These are phyloP conservation scores for Blastocystis sp. DNA, from an alignment of 352 stramenopile species.

Conservation along the genomic window DNA sequence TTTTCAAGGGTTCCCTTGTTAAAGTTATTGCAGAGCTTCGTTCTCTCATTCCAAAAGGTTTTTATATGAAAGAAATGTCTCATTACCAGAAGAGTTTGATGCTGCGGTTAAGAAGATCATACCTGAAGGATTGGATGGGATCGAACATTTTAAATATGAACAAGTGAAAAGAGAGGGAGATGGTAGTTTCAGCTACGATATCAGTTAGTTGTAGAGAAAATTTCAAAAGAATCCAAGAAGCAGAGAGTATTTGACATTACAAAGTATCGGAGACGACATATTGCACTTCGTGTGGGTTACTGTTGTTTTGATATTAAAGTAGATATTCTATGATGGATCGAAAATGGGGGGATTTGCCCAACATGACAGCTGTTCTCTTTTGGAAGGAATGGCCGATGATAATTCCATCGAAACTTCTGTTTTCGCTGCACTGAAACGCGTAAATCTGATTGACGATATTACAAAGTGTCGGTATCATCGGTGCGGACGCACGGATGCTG, in stretches of 20 bases:
- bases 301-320: neutral
- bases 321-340: slow-evolving; percentile 63
- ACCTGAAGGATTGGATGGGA: slow-evolving; percentile 57
- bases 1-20: slow-evolving; percentile 49
- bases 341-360: slow-evolving; percentile 56
- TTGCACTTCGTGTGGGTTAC: slow-evolving; percentile 18
- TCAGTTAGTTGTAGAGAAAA: neutral
- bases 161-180: neutral
- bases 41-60: slow-evolving; percentile 39
- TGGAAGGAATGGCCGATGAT: slow-evolving; percentile 34
- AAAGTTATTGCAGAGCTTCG: slow-evolving; percentile 49
- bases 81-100: slow-evolving; percentile 33
- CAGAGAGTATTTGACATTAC: slow-evolving; percentile 60
- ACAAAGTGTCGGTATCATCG: slow-evolving; percentile 61
- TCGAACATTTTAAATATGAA: slow-evolving; percentile 50
- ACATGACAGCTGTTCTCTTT: slow-evolving; percentile 22
- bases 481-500: slow-evolving; percentile 51
- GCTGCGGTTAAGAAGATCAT: slow-evolving; percentile 47
- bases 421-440: slow-evolving; percentile 39
- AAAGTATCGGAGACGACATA: slow-evolving; percentile 58
- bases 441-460: slow-evolving; percentile 65
- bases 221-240: slow-evolving; percentile 34
- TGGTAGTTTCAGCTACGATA: neutral
- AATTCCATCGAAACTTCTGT: slow-evolving; percentile 52
- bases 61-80: neutral